Base-by-base conservation (phyloP, 306 rosid species). In the Mimosa pudica region DNA sequence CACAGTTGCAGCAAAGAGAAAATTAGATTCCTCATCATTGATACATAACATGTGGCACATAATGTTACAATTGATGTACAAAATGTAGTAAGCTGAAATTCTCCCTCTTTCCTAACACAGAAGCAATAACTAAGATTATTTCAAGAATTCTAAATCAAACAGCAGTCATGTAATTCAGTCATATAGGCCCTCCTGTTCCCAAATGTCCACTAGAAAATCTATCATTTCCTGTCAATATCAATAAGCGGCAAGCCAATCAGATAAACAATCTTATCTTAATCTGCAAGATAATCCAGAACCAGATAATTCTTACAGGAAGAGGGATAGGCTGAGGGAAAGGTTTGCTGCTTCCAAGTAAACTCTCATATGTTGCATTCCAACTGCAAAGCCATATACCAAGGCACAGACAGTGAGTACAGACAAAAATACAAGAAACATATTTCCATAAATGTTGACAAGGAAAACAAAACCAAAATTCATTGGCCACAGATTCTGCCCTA, bases 151-250 rank as follows among this genome's bases (percentile, higher is more conserved):
- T 20, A 24, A 80, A 77, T 70, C 70, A 80, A 76, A 79, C 14
- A 32, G 46, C 77, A 81, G 36, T 70, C 76, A 61, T 32, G 47
- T 32, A n/a, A 42, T 83, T 90, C 89, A 94, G 81, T 89, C 98
- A 52, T 92, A 92, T 71, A 94, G 84, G 69, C 97, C 98, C 58
- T 94, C 98, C 79, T 93, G 94, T 81, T 94, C 97, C 98, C 98
- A 94, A 18, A 87, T 57, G 71, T 93, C 99, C 81, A 90, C 99
- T 65, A 93, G 97, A 84, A 95, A 95, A 87, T 95, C 99, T 82
- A 94, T 92, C 98, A 94, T 94, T 91, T 92, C 99, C 98, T 95
- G 85, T 67, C 77, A 74, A 64, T 44, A 79, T 65, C 63, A 16
- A 72, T 8, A 62, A 14, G 24, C 11, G 11, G 32, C 13, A 84